Evolutionary conservation across 2,329 filamentous ascomycete genomes (phyloP).

Genomic region (Cladosporium sp.): DNA sequence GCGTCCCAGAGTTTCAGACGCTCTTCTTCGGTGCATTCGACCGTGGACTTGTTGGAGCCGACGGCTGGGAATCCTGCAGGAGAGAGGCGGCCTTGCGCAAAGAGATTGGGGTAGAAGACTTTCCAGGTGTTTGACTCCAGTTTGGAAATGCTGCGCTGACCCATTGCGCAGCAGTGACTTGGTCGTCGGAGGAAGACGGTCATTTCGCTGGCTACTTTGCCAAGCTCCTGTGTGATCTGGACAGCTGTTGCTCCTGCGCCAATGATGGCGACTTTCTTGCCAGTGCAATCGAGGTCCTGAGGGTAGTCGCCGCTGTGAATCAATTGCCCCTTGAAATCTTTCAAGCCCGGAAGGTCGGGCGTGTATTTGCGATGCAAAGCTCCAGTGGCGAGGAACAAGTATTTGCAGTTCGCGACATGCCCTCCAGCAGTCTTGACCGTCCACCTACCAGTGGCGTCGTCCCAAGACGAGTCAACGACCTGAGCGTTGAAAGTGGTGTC

Average conservation of each 20-base stretch:
- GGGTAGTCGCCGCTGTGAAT: constrained; percentile 41
- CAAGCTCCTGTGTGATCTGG: constrained; percentile 34
- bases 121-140: constrained; percentile 50
- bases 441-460: constrained; percentile 48
- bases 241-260: constrained; percentile 42
- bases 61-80: constrained; percentile 48
- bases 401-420: constrained; percentile 25
- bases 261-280: constrained; percentile 39
- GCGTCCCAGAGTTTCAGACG: constrained; percentile 40
- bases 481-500: constrained; percentile 55
- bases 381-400: constrained; percentile 37
- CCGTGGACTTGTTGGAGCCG: constrained; percentile 45
- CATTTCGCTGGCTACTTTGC: constrained; percentile 34
- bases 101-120: constrained; percentile 44
- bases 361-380: constrained; percentile 36
- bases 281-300: constrained; percentile 29
- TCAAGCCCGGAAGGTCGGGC: constrained; percentile 33
- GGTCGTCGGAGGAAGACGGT: constrained; percentile 63
- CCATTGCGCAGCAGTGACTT: constrained; percentile 61
- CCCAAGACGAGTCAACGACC: constrained; percentile 51
- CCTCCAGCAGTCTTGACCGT: constrained; percentile 46
- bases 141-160: constrained; percentile 43
- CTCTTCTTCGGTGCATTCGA: constrained; percentile 28
- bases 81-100: constrained; percentile 28
- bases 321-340: constrained; percentile 35